phyloP scores from a whole-genome alignment of 176 grass and related monocot species.

The Triticum urartu region DNA sequence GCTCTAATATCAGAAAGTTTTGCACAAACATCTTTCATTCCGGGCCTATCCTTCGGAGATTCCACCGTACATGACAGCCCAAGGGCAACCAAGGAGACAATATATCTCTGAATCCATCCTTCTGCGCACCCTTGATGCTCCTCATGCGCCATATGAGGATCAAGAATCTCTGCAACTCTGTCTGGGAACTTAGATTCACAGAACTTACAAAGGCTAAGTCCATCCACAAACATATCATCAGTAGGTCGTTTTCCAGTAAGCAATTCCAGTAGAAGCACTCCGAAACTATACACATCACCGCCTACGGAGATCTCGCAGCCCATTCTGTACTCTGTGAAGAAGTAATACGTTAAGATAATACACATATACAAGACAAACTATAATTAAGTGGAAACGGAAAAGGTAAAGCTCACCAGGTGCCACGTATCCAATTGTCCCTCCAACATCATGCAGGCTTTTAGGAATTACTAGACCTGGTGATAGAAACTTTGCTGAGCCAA shows the following conservation, averaged over 20 bases:
- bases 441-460: not conserved
- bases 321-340: constrained; percentile 33
- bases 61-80: constrained; percentile 23
- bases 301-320: not conserved
- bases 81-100: not conserved
- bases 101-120: not conserved
- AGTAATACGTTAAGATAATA: not conserved
- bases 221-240: not conserved
- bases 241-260: constrained; percentile 6
- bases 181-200: constrained; percentile 22
- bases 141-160: not conserved
- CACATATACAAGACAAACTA: not conserved
- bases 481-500: constrained; percentile 35
- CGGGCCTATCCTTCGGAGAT: constrained; percentile 5
- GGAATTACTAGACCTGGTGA: not conserved
- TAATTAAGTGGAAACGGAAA: not conserved
- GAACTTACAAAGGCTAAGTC: constrained; percentile 17
- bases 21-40: constrained; percentile 18
- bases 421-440: constrained; percentile 41
- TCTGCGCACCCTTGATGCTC: not conserved
- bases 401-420: constrained; percentile 26
- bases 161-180: constrained; percentile 27
- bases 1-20: constrained; percentile 19
- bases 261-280: constrained; percentile 35
- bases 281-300: constrained; percentile 30